Evolutionary conservation across 768 basidiomycete species (phyloP).

Genomic region (Lentinula sp.): DNA sequence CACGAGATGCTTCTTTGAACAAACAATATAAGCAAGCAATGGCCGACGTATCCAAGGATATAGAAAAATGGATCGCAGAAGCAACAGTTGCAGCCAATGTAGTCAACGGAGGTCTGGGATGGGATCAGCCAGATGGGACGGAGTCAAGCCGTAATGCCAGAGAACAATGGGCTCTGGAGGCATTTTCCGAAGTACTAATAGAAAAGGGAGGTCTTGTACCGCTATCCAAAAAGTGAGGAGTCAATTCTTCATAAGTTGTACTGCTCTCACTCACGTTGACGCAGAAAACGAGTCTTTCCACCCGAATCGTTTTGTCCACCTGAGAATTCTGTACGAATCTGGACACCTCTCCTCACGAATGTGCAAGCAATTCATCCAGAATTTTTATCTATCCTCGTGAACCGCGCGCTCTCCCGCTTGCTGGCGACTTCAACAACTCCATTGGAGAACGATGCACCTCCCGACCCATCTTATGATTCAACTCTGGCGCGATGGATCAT

Average conservation of each 20-base stretch:
- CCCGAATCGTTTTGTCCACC: conserved; percentile 43
- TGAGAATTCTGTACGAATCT: conserved; percentile 47
- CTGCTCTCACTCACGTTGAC: conserved; percentile 33
- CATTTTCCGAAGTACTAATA: conserved; percentile 59
- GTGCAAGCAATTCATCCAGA: conserved; percentile 49
- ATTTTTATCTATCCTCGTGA: conserved; percentile 30
- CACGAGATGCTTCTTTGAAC: conserved; percentile 59
- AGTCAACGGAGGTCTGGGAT: conserved; percentile 40
- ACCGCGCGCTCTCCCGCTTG: neutral
- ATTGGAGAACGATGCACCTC: conserved; percentile 5
- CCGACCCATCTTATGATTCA: conserved; percentile 42
- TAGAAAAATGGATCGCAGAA: conserved; percentile 80
- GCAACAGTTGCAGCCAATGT: conserved; percentile 56
- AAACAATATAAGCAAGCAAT: conserved; percentile 46
- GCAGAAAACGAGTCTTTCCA: conserved; percentile 51
- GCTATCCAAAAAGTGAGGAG: conserved; percentile 69
- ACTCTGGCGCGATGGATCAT: conserved; percentile 67
- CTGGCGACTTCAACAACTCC: conserved; percentile 13
- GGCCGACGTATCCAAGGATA: conserved; percentile 43
- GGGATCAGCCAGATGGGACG: conserved; percentile 27
- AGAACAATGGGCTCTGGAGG: conserved; percentile 65
- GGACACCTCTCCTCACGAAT: conserved; percentile 60
- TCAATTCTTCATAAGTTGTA: conserved; percentile 36
- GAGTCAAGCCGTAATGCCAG: conserved; percentile 37
- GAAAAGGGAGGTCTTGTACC: conserved; percentile 78